phyloP scores from a whole-genome alignment of 2,329 filamentous ascomycete genomes.

The Hysterium pulicare region DNA sequence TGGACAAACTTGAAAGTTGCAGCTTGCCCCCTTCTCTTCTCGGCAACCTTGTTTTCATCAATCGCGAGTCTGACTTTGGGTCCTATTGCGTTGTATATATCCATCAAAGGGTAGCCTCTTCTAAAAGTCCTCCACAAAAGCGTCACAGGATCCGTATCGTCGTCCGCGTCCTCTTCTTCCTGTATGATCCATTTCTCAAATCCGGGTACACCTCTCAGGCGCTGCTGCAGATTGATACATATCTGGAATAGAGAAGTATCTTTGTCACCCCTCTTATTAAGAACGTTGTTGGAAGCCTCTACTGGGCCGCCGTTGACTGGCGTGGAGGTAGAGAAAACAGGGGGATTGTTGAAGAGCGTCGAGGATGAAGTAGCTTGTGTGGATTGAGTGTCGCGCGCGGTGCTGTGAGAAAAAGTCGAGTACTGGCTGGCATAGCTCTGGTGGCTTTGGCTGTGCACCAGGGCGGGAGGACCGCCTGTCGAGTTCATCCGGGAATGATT shows the following conservation, averaged over 20 bases:
- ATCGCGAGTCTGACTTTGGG: slow-evolving; percentile 67
- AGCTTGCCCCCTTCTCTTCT: slow-evolving; percentile 70
- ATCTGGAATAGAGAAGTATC: slow-evolving; percentile 92
- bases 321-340: slow-evolving; percentile 30
- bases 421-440: slow-evolving; percentile 47
- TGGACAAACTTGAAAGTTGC: slow-evolving; percentile 91
- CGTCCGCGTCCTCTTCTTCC: slow-evolving; percentile 66
- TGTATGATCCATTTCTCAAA: slow-evolving; percentile 74
- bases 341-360: slow-evolving; percentile 42
- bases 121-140: slow-evolving; percentile 86
- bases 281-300: slow-evolving; percentile 84
- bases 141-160: slow-evolving; percentile 77
- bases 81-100: slow-evolving; percentile 82
- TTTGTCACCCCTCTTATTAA: slow-evolving; percentile 93
- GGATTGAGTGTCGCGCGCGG: slow-evolving; percentile 46
- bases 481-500: slow-evolving; percentile 32
- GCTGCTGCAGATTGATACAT: slow-evolving; percentile 78
- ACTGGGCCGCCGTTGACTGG: slow-evolving; percentile 58
- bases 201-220: slow-evolving; percentile 76
- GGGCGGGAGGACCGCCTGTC: slow-evolving; percentile 33
- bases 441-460: slow-evolving; percentile 39
- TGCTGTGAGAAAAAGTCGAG: slow-evolving; percentile 47
- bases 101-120: slow-evolving; percentile 77
- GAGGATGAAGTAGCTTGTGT: slow-evolving; percentile 45
- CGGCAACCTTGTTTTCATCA: slow-evolving; percentile 60